Base-by-base conservation (phyloP, 2,329 filamentous ascomycete genomes). In the Colletotrichum sublineola region DNA sequence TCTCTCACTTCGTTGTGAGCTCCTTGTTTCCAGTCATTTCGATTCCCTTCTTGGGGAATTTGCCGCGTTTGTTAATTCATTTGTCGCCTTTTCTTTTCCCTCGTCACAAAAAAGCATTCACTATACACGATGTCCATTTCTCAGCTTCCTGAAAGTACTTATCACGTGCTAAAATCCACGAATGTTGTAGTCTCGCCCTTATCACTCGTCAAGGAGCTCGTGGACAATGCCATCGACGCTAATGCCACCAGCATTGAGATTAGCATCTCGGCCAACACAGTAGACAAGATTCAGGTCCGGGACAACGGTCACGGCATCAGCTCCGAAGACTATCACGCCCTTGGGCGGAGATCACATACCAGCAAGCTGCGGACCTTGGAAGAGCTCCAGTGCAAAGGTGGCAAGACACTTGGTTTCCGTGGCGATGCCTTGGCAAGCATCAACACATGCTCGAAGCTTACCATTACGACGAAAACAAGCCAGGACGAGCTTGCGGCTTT, bases 191-290 rank as follows among this genome's bases (percentile, higher is more conserved):
- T 87, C 6, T 88, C 89, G 9, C 87, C 93, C 0, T 82, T 85
- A 15, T 87, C 88, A 14, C 82, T 94, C 2, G 87, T 94, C 76
- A 95, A 95, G 78, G 93, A 95, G 80, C 88, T 95, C 5, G 80
- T 95, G 42, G 93, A 95, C 76, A 95, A 96, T 79, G 87, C 92
- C 55, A 86, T 95, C 29, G 93, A 96, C 80, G 92, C 93, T 9
- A 84, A 86, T 64, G 92, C 93, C 15, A 92, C 88, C 2, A 87
- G 86, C 2, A 84, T 96, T 69, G 89, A 93, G 64, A 82, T 95
- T 33, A 82, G 89, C 38, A 84, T 94, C 18, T 88, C 91, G 5
- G 76, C 85, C 53, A 91, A 95, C 77, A 91, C 91, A 0, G 79
- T 95, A 64, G 91, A 93, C 79, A 88, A 86, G 65, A 88, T 96